These are phyloP conservation scores for Vararia minispora DNA, from an alignment of 768 basidiomycete species.

Conservation along the genomic window DNA sequence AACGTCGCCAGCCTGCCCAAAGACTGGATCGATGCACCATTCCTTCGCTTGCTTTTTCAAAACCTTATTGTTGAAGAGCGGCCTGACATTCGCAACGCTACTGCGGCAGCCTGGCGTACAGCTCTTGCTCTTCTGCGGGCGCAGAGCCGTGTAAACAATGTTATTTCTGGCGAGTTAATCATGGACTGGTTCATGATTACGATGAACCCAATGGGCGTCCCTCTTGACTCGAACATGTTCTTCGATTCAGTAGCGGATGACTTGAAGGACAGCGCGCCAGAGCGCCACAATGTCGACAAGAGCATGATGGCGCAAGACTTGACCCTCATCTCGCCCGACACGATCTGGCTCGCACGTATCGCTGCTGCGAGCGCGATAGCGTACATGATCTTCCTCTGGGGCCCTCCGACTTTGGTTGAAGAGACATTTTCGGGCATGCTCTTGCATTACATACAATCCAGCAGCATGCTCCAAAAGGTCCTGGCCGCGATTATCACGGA, in stretches of 20 bases:
- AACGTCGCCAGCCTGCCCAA: constrained; percentile 57
- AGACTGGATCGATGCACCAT: constrained; percentile 71
- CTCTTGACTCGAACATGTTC: constrained; percentile 62
- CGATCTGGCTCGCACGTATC: constrained; percentile 69
- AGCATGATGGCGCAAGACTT: constrained; percentile 88
- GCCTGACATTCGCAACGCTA: constrained; percentile 66
- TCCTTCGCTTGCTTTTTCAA: constrained; percentile 82
- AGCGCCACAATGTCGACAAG: constrained; percentile 93
- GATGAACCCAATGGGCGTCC: constrained; percentile 82
- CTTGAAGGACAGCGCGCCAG: constrained; percentile 32
- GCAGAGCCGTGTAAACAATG: constrained; percentile 37
- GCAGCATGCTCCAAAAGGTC: constrained; percentile 87
- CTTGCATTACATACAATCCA: constrained; percentile 70
- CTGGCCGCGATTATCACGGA: constrained; percentile 78
- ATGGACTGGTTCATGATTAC: constrained; percentile 80
- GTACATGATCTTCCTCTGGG: constrained; percentile 57
- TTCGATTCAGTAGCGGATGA: constrained; percentile 46
- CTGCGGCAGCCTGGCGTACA: constrained; percentile 62
- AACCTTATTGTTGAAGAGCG: constrained; percentile 92
- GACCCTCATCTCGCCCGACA: constrained; percentile 65
- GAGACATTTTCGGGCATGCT: constrained; percentile 72
- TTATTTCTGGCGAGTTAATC: constrained; percentile 47
- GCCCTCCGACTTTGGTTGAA: constrained; percentile 42
- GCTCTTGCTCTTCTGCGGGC: constrained; percentile 48
- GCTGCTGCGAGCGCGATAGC: constrained; percentile 73